These are phyloP conservation scores for Aphanomyces astaci DNA, from an alignment of 352 stramenopile species.

Conservation along the genomic window DNA sequence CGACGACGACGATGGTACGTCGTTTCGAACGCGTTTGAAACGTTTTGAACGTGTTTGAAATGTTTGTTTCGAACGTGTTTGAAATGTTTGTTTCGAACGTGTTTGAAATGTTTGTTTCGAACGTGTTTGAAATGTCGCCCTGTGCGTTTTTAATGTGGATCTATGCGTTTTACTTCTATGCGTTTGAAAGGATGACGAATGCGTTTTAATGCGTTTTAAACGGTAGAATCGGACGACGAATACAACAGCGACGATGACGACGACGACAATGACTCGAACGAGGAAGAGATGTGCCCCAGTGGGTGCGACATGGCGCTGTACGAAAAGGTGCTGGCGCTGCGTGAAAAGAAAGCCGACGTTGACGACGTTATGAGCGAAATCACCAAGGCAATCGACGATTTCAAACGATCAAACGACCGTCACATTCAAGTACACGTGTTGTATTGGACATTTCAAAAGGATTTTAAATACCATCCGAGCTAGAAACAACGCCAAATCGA, in stretches of 20 bases:
- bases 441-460: too few relatives aligned
- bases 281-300: constrained; percentile 85
- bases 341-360: constrained; percentile 86
- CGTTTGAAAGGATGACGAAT: too few relatives aligned
- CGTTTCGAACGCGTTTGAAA: constrained; percentile 50
- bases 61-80: background rate
- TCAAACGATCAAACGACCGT: constrained; percentile 79
- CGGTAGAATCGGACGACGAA: constrained; percentile 40
- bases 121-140: too few relatives aligned
- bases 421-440: constrained; percentile 45
- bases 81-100: too few relatives aligned
- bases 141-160: too few relatives aligned
- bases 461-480: too few relatives aligned
- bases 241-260: constrained; percentile 73
- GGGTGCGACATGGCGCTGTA: constrained; percentile 87
- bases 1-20: constrained; percentile 47
- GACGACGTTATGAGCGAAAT: constrained; percentile 86
- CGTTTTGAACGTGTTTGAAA: background rate
- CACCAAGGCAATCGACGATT: constrained; percentile 80
- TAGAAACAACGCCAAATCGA: constrained; percentile 86
- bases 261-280: constrained; percentile 86
- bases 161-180: too few relatives aligned
- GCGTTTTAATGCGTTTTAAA: too few relatives aligned
- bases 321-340: constrained; percentile 87
- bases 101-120: too few relatives aligned